These are phyloP conservation scores for Lotmaria passim DNA, from an alignment of 208 protist species.

Conservation along the genomic window DNA sequence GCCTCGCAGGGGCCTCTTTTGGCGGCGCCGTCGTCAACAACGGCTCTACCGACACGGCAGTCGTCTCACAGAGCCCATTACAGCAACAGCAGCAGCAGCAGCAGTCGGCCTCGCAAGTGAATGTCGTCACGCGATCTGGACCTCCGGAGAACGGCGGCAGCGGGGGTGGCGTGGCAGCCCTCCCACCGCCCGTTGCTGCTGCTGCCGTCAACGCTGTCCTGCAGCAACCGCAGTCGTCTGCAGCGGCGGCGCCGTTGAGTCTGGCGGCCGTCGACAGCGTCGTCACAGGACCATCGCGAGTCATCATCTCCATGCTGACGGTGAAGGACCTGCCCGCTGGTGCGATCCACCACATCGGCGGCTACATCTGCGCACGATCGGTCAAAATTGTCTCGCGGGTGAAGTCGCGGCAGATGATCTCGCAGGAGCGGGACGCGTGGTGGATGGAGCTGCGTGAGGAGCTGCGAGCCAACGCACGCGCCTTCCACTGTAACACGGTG, in stretches of 20 bases:
- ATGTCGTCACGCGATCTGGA: no score
- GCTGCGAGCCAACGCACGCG: constrained; percentile 85
- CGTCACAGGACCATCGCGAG: constrained; percentile 26
- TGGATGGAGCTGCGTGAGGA: constrained; percentile 94
- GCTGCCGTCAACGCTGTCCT: no score
- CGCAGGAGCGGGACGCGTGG: constrained; percentile 91
- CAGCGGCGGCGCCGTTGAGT: neutral
- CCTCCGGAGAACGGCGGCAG: no score
- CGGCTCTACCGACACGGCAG: no score
- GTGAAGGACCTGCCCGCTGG: constrained; percentile 85
- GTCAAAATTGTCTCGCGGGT: constrained; percentile 90
- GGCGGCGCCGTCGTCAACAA: constrained; percentile 3
- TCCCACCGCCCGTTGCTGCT: neutral
- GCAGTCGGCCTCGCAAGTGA: no score
- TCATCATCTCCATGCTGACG: constrained; percentile 80
- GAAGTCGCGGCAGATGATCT: constrained; percentile 86
- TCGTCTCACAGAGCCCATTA: no score
- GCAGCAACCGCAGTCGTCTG: neutral
- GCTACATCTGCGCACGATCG: constrained; percentile 85
- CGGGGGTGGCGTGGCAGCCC: no score
- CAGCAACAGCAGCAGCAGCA: neutral
- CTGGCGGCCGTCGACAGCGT: constrained; percentile 1
- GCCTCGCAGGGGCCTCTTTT: neutral
- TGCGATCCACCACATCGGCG: constrained; percentile 82
- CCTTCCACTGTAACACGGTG: constrained; percentile 91